Percentiles rank a stretch among this genome's conserved stretches.
Evolutionary conservation across 495 filamentous ascomycete species (phyloP).

Genomic region (Aspergillus mulundensis): DNA sequence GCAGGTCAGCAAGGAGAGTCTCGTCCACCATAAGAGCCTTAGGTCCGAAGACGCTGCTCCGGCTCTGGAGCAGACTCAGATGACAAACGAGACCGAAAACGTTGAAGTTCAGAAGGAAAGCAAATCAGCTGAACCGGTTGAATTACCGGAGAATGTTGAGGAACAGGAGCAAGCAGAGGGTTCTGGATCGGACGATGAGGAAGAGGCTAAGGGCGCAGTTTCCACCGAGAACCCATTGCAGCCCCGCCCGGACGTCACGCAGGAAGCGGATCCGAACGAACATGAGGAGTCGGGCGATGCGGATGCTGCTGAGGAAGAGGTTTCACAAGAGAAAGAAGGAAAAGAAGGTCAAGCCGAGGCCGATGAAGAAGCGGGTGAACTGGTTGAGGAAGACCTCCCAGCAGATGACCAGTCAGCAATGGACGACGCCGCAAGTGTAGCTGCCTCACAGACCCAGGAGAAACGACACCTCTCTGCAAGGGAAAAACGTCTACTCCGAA

Average conservation of each 20-base stretch:
- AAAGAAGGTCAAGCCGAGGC: conserved; percentile 24
- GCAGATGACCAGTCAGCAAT: conserved; percentile 9
- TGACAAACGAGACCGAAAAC: neutral
- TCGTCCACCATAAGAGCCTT: conserved; percentile 69
- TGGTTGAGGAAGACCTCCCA: conserved; percentile 16
- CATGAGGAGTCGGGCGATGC: conserved; percentile 26
- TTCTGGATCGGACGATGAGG: conserved; percentile 28
- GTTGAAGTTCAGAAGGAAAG: neutral
- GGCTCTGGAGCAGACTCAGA: conserved; percentile 8
- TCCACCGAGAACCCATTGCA: conserved; percentile 31
- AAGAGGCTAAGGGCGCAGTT: conserved; percentile 21
- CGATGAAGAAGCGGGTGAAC: conserved; percentile 18
- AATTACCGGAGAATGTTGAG: conserved; percentile 11
- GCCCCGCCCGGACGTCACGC: conserved; percentile 22
- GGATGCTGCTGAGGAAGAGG: conserved; percentile 25
- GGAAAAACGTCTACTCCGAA: conserved; percentile 45
- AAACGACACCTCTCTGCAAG: conserved; percentile 47
- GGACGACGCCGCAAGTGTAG: conserved; percentile 11
- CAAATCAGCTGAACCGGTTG: neutral
- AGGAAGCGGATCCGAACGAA: conserved; percentile 30
- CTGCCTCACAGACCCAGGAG: conserved; percentile 20
- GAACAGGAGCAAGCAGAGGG: conserved; percentile 17
- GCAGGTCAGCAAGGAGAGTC: conserved; percentile 84
- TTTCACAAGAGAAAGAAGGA: conserved; percentile 24
- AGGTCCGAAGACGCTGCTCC: conserved; percentile 28